phyloP scores from a whole-genome alignment of 495 filamentous ascomycete species.

The Daldinia loculata region DNA sequence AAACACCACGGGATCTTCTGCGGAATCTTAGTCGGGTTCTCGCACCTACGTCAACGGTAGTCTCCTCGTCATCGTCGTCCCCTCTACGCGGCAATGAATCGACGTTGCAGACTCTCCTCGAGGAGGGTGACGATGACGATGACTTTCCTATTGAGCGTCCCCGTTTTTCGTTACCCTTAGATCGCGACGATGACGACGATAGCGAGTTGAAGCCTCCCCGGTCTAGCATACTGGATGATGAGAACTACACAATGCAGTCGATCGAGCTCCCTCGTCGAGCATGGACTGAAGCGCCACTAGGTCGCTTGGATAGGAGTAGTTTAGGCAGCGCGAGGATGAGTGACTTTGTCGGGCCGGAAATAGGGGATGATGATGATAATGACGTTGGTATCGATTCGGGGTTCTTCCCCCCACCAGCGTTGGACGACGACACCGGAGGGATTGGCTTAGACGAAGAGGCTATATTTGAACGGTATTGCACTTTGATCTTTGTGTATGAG shows the following conservation, averaged over 20 bases:
- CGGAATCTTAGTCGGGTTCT: slow-evolving; percentile 72
- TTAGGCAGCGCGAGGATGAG: slow-evolving; percentile 67
- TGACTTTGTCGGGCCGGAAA: slow-evolving; percentile 61
- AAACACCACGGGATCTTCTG: slow-evolving; percentile 78
- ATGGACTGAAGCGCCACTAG: slow-evolving; percentile 61
- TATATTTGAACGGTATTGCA: slow-evolving; percentile 48
- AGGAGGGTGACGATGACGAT: slow-evolving; percentile 71
- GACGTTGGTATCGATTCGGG: slow-evolving; percentile 62
- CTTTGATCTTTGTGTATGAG: slow-evolving; percentile 34
- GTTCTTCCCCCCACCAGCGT: slow-evolving; percentile 50
- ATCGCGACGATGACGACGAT: slow-evolving; percentile 66
- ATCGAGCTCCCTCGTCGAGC: slow-evolving; percentile 75
- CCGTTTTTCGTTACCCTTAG: slow-evolving; percentile 74
- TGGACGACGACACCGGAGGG: slow-evolving; percentile 51
- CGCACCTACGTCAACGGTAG: slow-evolving; percentile 64
- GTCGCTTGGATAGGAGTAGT: slow-evolving; percentile 58
- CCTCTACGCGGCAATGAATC: slow-evolving; percentile 32
- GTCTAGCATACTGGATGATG: slow-evolving; percentile 71
- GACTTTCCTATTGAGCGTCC: slow-evolving; percentile 66
- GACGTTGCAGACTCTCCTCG: slow-evolving; percentile 45
- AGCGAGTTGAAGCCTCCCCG: slow-evolving; percentile 68
- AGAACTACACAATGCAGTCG: slow-evolving; percentile 72
- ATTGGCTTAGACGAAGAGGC: slow-evolving; percentile 54
- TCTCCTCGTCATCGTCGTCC: slow-evolving; percentile 66
- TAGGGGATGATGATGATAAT: slow-evolving; percentile 53